Base-by-base conservation (phyloP, 2,329 filamentous ascomycete species). In the Penicillium sp. region DNA sequence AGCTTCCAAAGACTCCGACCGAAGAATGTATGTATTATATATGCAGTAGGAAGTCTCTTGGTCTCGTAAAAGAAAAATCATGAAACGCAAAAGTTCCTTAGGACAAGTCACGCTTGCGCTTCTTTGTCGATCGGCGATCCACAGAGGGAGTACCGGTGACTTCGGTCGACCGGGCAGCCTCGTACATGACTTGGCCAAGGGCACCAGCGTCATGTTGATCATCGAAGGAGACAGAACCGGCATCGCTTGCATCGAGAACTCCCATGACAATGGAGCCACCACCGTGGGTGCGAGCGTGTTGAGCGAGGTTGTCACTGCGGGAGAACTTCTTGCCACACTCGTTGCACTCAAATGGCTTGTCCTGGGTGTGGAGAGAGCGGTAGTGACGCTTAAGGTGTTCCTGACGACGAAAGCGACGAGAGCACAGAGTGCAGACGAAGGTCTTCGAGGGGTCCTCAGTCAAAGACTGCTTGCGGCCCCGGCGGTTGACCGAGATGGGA, bases 321-420 rank as follows among this genome's bases (percentile, higher is more conserved):
- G 93, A 97, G 80, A 97, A 99, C 82, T 96, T 97, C 88, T 99
- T 99, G 68, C 94, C 93, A 71, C 94, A 99, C 79, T 99, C 93
- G 64, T 87, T 85, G 82, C 94, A 99, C 79, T 96, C 91, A 69
- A 97, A 99, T 5, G 94, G 94, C 86, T 97, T 99, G 74, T 97
- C 94, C 72, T 96, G 89, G 1, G 94, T 99, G 82, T 99, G 94
- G 46, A 99, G 90, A 56, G 94, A 97, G 66, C 94, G 88, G 82
- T 96, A 96, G 81, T 99, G 94, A 61, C 94, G 90, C 86, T 99
- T 99, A 58, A 99, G 85, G 72, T 99, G 94, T 77, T 99, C 94
- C 78, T 99, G 94, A 61, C 94, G 90, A 61, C 94, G 89, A 88
- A 99, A 99, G 59, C 94, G 90, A 63, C 94, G 92, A 69, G 91